Conservation (phyloP, 768 basidiomycete species). For the Sporobolomyces pararoseus region DNA sequence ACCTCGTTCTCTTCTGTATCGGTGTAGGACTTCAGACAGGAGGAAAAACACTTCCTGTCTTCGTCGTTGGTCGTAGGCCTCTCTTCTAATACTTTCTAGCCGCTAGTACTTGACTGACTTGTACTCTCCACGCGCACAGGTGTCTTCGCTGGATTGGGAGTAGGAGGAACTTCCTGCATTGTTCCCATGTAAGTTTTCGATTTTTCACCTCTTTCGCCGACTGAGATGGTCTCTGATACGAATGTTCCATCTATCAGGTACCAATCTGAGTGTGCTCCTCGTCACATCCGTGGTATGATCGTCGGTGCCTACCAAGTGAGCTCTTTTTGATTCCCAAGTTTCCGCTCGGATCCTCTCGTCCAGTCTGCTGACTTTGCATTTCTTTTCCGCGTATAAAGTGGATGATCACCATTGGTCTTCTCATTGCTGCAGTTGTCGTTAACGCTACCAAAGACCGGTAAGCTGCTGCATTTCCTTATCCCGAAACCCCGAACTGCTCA, state of each 20-base stretch:
- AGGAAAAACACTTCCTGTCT: constrained; percentile 56
- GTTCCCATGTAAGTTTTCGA: constrained; percentile 50
- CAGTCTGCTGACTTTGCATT: neutral
- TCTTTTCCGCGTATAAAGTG: neutral
- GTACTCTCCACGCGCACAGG: too few relatives aligned
- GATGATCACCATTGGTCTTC: constrained; percentile 62
- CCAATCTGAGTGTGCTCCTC: constrained; percentile 64
- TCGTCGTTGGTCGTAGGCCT: constrained; percentile 68
- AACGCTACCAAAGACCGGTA: constrained; percentile 59
- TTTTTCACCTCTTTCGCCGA: neutral
- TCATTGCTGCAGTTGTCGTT: constrained; percentile 66
- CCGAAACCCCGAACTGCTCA: too few relatives aligned
- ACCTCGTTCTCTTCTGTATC: constrained; percentile 38
- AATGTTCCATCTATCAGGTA: constrained; percentile 46
- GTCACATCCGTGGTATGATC: constrained; percentile 58
- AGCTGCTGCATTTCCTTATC: neutral
- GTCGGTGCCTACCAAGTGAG: constrained; percentile 12
- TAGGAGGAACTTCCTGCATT: constrained; percentile 52
- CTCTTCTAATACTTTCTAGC: too few relatives aligned
- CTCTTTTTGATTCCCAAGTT: too few relatives aligned
- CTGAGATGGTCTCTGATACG: constrained; percentile 54
- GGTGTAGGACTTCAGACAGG: constrained; percentile 69
- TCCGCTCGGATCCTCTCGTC: neutral
- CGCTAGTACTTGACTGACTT: too few relatives aligned
- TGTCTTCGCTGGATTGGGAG: constrained; percentile 66